These are phyloP conservation scores for Cystoisospora suis DNA, from an alignment of 169 alveolate genomes.

Conservation along the genomic window DNA sequence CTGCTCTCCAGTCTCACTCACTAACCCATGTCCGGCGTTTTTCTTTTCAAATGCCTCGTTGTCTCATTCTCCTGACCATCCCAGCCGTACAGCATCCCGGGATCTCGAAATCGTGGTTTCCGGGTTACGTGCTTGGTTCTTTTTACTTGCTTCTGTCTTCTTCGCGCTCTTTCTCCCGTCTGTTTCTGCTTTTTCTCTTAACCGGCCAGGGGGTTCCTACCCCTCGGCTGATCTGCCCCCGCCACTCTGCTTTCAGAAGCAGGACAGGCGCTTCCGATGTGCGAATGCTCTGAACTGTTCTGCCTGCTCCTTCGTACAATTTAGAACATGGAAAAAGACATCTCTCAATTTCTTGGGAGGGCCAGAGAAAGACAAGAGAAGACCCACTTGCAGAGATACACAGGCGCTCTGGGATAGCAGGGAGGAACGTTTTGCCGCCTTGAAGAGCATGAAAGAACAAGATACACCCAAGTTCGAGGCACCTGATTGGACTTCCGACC, in stretches of 20 bases:
- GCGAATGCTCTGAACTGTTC: not conserved
- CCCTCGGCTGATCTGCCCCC: not conserved
- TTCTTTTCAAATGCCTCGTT: no score
- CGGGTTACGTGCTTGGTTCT: not conserved
- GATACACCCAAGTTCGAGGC: slow-evolving; percentile 38
- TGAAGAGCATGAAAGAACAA: slow-evolving; percentile 27
- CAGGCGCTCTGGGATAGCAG: slow-evolving; percentile 24
- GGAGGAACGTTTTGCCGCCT: slow-evolving; percentile 15
- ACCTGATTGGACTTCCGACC: slow-evolving; percentile 43
- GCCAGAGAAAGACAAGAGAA: not conserved
- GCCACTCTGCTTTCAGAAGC: not conserved
- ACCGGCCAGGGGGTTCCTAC: not conserved
- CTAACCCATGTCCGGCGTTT: no score
- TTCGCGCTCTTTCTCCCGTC: not conserved
- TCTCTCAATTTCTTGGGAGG: no score
- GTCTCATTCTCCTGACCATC: no score
- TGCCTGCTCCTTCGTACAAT: not conserved
- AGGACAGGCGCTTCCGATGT: not conserved
- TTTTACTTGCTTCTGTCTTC: not conserved
- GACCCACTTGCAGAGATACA: not conserved
- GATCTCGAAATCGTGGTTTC: not conserved
- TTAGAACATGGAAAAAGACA: no score
- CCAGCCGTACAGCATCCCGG: not conserved
- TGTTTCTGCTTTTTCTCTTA: not conserved
- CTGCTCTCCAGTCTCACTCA: no score